Base-by-base conservation (phyloP, 164 flowering plant species). In the Vitis labrusca region DNA sequence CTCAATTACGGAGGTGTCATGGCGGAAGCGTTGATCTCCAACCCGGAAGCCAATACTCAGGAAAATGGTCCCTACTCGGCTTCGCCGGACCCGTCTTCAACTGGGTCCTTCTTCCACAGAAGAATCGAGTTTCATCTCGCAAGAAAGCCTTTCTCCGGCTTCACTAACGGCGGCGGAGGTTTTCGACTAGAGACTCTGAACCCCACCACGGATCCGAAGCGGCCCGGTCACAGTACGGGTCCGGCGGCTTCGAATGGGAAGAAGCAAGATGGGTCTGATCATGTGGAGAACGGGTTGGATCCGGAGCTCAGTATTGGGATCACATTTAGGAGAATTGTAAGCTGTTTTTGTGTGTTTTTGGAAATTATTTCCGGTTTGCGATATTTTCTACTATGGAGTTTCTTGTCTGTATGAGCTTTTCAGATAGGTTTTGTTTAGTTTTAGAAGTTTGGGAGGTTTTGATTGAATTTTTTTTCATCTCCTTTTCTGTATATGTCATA, bases 151-250 rank as follows among this genome's bases (percentile, higher is more conserved):
- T 78, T 69, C 72, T 72, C 61, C 44, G 80, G 81, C n/a, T 75
- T 79, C 37, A 51, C 53, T 6, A 81, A 54, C 52, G 64, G 70
- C 5, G 66, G 54, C 53, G 80, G 81, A 0, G 88, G 82, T 75
- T 92, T 92, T 68, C 71, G 72, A 70, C 71, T 92, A 37, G 93
- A 85, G 76, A 92, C 93, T 3, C 72, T 92, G 71, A 91, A 91
- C 68, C 93, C 97, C 12, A 58, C 64, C 7, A 59, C 74, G 30
- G 44, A 37, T 6, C 6, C 44, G 44, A 59, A 30, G 32, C 64
- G 15, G n/a, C 13, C 44, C 5, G 67, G 14, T 59, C 12, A 23
- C n/a, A 74, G 49, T 13, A 53, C 48, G 19, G 67, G 23, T 17
- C 76, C 48, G 56, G 54, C 71, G 10, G 49, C 56, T 14, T 44